Evolutionary conservation across 1,139 yeast species (phyloP).

Genomic region (Blastobotrys elegans): DNA sequence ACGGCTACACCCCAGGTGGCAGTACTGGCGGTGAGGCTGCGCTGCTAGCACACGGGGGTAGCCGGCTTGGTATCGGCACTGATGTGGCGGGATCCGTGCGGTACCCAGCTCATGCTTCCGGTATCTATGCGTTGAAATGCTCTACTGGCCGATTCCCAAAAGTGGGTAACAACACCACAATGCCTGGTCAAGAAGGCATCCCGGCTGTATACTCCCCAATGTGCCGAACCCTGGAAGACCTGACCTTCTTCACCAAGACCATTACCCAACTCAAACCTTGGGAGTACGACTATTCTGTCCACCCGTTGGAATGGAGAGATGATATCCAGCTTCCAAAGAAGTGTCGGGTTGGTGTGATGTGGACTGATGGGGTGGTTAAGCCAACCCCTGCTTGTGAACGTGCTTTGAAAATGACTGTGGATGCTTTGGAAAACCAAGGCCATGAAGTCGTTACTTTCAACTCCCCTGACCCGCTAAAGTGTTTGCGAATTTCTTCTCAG

Average conservation of each 20-base stretch:
- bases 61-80: conserved; percentile 49
- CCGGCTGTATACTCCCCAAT: conserved; percentile 56
- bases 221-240: conserved; percentile 55
- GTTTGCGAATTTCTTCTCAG: conserved; percentile 38
- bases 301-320: conserved; percentile 62
- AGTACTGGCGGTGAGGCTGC: conserved; percentile 50
- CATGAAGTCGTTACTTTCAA: conserved; percentile 58
- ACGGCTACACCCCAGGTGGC: conserved; percentile 43
- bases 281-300: conserved; percentile 51
- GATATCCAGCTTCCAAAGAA: conserved; percentile 42
- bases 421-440: conserved; percentile 47
- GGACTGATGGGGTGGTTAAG: conserved; percentile 42
- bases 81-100: conserved; percentile 59
- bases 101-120: conserved; percentile 46
- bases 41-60: conserved; percentile 44
- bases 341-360: conserved; percentile 44
- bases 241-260: conserved; percentile 55
- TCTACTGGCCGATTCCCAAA: conserved; percentile 49
- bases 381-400: conserved; percentile 62
- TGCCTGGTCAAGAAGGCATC: conserved; percentile 50
- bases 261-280: conserved; percentile 60
- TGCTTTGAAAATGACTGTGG: conserved; percentile 45
- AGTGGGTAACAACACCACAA: conserved; percentile 46
- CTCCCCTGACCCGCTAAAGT: conserved; percentile 40
- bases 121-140: conserved; percentile 45